Evolutionary conservation across 2,329 filamentous ascomycete genomes (phyloP).

Genomic region (Calonectria hongkongensis): DNA sequence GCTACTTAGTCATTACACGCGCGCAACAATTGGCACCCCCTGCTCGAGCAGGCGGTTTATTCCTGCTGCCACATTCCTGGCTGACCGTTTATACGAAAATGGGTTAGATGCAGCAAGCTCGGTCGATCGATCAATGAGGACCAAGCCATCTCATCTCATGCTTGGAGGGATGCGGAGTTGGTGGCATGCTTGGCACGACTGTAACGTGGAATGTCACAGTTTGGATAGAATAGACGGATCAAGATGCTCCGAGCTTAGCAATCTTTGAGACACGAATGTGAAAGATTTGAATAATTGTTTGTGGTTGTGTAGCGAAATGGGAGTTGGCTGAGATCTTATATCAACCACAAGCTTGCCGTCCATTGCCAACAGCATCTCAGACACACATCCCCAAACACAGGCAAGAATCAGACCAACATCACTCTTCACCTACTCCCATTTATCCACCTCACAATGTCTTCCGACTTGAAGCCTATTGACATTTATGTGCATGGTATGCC

Average conservation of each 20-base stretch:
- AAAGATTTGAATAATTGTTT: no score
- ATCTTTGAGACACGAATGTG: not conserved
- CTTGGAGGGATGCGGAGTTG: not conserved
- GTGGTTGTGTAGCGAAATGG: not conserved
- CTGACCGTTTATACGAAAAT: not conserved
- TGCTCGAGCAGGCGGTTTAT: not conserved
- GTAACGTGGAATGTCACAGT: not conserved
- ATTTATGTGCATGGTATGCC: constrained; percentile 43
- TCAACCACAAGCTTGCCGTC: not conserved
- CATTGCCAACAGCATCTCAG: not conserved
- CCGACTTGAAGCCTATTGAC: constrained; percentile 44
- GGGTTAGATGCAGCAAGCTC: not conserved
- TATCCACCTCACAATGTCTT: constrained; percentile 37
- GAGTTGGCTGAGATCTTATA: not conserved
- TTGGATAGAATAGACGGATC: not conserved
- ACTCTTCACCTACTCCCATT: not conserved
- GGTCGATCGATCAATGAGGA: not conserved
- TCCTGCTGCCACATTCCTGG: not conserved
- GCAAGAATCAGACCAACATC: constrained; percentile 14
- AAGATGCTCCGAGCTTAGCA: not conserved
- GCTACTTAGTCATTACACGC: constrained; percentile 42
- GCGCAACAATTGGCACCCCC: constrained; percentile 11
- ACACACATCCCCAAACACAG: not conserved
- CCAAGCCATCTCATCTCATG: not conserved
- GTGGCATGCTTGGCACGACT: not conserved